phyloP scores from a whole-genome alignment of 2,329 filamentous ascomycete genomes.

The Cladosporium sp. region DNA sequence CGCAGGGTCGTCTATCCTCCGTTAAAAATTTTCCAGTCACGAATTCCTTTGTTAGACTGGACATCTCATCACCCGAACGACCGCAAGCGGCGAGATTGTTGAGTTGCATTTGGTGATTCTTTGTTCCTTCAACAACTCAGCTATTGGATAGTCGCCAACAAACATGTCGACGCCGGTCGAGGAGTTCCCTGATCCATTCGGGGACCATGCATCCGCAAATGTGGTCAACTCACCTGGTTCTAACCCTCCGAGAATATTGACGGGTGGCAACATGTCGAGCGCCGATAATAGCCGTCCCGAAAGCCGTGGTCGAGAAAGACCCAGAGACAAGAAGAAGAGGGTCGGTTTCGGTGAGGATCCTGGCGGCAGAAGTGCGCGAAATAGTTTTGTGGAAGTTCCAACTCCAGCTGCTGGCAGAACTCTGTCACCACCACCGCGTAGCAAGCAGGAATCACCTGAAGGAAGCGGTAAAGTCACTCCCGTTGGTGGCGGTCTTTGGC shows the following conservation, averaged over 20 bases:
- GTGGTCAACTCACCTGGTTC: constrained; percentile 13
- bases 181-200: constrained; percentile 21
- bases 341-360: constrained; percentile 23
- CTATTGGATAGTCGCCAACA: too few relatives aligned
- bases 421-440: constrained; percentile 16
- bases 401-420: constrained; percentile 6
- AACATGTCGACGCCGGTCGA: constrained; percentile 22
- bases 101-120: not conserved
- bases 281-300: constrained; percentile 16
- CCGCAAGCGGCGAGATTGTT: not conserved
- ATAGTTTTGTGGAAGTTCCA: constrained; percentile 15
- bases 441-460: constrained; percentile 16
- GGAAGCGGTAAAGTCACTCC: constrained; percentile 20
- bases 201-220: constrained; percentile 12
- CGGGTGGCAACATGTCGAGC: constrained; percentile 14
- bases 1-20: not conserved
- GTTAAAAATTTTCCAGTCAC: not conserved
- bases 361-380: constrained; percentile 15
- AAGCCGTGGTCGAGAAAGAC: constrained; percentile 12
- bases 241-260: constrained; percentile 2
- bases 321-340: constrained; percentile 23
- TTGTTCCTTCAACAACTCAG: not conserved
- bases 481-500: constrained; percentile 9
- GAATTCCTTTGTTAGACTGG: constrained; percentile 7
- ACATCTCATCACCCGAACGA: not conserved